A percentile compares a stretch with the other conserved stretches of the same genome.
Conservation (phyloP, 768 basidiomycete genomes). For the Xerocomus brunneocitrinus region DNA sequence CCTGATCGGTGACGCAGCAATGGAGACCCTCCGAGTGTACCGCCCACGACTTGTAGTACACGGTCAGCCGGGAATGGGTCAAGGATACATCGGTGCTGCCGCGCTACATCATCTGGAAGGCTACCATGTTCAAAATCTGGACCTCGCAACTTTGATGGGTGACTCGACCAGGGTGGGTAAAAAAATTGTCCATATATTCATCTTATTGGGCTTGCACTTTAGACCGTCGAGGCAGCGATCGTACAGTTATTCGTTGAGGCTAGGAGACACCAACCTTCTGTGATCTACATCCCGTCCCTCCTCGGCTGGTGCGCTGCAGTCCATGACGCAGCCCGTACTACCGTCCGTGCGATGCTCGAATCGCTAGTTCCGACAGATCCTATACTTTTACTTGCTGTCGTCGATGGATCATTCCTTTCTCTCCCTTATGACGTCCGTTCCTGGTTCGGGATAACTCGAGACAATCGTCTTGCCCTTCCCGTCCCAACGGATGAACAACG, state of each 20-base stretch:
- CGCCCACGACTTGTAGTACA: slow-evolving; percentile 83
- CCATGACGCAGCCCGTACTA: slow-evolving; percentile 77
- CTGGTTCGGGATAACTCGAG: slow-evolving; percentile 83
- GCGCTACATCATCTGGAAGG: slow-evolving; percentile 93
- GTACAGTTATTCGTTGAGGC: slow-evolving; percentile 96
- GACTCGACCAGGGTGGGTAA: slow-evolving; percentile 81
- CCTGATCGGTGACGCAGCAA: slow-evolving; percentile 46
- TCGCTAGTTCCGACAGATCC: slow-evolving; percentile 89
- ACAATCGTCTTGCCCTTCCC: slow-evolving; percentile 66
- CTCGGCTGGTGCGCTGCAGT: slow-evolving; percentile 81
- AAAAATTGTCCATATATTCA: background rate
- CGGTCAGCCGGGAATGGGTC: slow-evolving; percentile 86
- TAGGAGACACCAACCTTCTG: slow-evolving; percentile 93
- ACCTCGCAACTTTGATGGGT: slow-evolving; percentile 81
- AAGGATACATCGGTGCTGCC: slow-evolving; percentile 84
- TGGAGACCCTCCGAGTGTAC: slow-evolving; percentile 88
- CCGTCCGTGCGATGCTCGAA: slow-evolving; percentile 87
- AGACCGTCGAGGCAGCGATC: slow-evolving; percentile 90
- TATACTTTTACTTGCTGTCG: slow-evolving; percentile 84
- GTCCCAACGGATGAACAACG: slow-evolving; percentile 55
- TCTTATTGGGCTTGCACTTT: slow-evolving; percentile 2
- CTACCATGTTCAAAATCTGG: slow-evolving; percentile 90
- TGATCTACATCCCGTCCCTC: slow-evolving; percentile 91
- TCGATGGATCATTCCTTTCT: slow-evolving; percentile 67
- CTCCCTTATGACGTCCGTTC: slow-evolving; percentile 78